phyloP scores from a whole-genome alignment of 2,329 filamentous ascomycete species.

The Rutstroemia sydowiana region DNA sequence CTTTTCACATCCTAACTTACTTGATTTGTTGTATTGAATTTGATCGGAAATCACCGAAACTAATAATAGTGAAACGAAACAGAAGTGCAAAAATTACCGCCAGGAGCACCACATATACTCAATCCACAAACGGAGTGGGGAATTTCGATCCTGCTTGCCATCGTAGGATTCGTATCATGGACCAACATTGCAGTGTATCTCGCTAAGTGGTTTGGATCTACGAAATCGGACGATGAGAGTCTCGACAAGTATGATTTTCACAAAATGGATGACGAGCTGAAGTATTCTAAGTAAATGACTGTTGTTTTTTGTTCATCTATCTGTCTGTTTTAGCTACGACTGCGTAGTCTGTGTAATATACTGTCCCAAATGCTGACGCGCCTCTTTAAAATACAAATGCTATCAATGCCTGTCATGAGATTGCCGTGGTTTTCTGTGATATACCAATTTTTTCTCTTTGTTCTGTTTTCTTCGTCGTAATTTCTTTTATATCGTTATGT shows the following conservation, averaged over 20 bases:
- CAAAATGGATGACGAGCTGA: not conserved
- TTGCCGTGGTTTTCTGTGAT: too few species aligned
- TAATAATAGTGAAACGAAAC: not conserved
- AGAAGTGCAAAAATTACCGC: not conserved
- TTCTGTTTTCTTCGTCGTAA: too few species aligned
- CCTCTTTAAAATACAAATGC: too few species aligned
- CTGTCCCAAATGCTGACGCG: too few species aligned
- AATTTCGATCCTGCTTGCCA: not conserved
- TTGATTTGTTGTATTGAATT: not conserved
- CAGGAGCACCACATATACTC: not conserved
- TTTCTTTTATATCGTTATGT: too few species aligned
- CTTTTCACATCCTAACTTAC: not conserved
- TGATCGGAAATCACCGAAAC: not conserved
- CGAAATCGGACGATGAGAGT: not conserved
- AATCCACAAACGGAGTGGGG: constrained; percentile 3
- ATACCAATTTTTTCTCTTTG: too few species aligned
- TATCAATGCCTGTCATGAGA: too few species aligned
- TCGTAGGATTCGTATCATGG: not conserved
- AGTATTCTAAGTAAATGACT: not conserved
- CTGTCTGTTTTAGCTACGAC: not conserved
- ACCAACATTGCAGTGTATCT: not conserved
- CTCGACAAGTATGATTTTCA: not conserved
- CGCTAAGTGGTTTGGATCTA: too few species aligned
- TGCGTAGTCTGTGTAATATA: too few species aligned
- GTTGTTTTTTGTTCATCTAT: too few species aligned